Evolutionary conservation across 371 early-diverging fungal species (phyloP).

Genomic region (Apophysomyces sp.): DNA sequence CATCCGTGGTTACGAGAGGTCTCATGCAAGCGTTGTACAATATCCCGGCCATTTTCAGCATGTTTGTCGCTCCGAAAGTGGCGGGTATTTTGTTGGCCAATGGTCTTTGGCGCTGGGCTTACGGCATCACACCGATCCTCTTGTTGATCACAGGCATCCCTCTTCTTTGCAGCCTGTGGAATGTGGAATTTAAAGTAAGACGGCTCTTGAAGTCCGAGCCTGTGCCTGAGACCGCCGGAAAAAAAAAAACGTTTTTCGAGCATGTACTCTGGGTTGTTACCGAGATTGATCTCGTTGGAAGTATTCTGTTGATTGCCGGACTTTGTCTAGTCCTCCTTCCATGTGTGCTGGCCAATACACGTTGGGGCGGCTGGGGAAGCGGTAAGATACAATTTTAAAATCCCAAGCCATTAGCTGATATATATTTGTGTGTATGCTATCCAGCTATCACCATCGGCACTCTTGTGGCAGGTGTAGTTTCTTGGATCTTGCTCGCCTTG

Average conservation of each 20-base stretch:
- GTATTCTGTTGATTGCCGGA: slow-evolving; percentile 34
- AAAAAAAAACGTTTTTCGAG: background rate
- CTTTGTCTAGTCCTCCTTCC: slow-evolving; percentile 40
- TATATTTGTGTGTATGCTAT: too few species aligned
- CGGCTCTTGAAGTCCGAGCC: background rate
- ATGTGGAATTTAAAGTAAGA: slow-evolving; percentile 19
- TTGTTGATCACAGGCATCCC: slow-evolving; percentile 23
- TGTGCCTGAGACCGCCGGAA: background rate
- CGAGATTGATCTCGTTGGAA: slow-evolving; percentile 44
- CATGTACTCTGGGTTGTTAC: slow-evolving; percentile 25
- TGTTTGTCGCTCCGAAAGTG: slow-evolving; percentile 26
- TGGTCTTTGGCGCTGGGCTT: slow-evolving; percentile 28
- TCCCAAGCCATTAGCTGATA: too few species aligned
- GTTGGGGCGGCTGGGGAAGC: slow-evolving; percentile 41
- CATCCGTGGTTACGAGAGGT: slow-evolving; percentile 33
- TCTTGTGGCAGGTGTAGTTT: slow-evolving; percentile 12
- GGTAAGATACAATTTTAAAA: too few species aligned
- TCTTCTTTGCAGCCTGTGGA: slow-evolving; percentile 16
- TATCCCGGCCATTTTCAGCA: slow-evolving; percentile 28
- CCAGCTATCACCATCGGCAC: slow-evolving; percentile 12
- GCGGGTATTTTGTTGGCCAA: slow-evolving; percentile 19
- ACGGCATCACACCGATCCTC: slow-evolving; percentile 23
- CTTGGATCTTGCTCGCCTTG: background rate
- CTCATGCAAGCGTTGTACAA: slow-evolving; percentile 35
- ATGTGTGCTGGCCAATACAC: slow-evolving; percentile 35